Evolutionary conservation across 1,139 yeast species (phyloP), one percentile per base, ranked within the genome.

Genomic region (Debaryomyces robertsiae): DNA sequence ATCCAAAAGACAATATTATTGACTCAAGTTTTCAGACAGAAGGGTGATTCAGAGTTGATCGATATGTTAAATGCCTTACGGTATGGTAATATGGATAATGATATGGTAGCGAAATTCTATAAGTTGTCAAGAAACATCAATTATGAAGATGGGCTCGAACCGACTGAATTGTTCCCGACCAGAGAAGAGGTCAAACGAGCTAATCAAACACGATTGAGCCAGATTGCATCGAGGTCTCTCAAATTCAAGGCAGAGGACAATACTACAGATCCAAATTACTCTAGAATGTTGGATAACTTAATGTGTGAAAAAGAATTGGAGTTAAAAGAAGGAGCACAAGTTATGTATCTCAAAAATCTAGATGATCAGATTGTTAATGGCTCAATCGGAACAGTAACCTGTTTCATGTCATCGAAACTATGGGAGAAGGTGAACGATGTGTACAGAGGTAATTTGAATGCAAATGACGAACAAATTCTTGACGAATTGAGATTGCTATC

Each of bases 81-180:
- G 56, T 63, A 74, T 45, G 96, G 95, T 4, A 61, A 73, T 7
- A 59, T 87, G 31, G 67, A 74, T n/a, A 60, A 63, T 1, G 65
- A 67, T 2, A 69, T 81, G 41, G 65, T 69, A 2, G 44, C 46
- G 0, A 67, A 73, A 42, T 81, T 89, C 48, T 52, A 59, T 27
- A 54, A 58, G 2, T 67, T 89, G 18, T 67, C 73, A 15, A 69
- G 93, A 47, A 65, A 67, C 1, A 79, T 87, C 1, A 47, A 46
- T 0, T 88, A 85, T 53, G 64, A 67, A 0, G 96, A 88, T 61
- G 93, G 91, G 0, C 79, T 89, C 17, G 81, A 73, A 47, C 95
- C 96, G 4, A 86, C 95, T 0, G 94, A 84, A 56, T 65, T 88
- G 32, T 89, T 75, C 55, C 86, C 96, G 0, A 81, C 88, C 0